Percentiles rank a stretch among this genome's conserved stretches.
phyloP scores from a whole-genome alignment of 2,329 filamentous ascomycete genomes.

The Aureobasidium uvarum region DNA sequence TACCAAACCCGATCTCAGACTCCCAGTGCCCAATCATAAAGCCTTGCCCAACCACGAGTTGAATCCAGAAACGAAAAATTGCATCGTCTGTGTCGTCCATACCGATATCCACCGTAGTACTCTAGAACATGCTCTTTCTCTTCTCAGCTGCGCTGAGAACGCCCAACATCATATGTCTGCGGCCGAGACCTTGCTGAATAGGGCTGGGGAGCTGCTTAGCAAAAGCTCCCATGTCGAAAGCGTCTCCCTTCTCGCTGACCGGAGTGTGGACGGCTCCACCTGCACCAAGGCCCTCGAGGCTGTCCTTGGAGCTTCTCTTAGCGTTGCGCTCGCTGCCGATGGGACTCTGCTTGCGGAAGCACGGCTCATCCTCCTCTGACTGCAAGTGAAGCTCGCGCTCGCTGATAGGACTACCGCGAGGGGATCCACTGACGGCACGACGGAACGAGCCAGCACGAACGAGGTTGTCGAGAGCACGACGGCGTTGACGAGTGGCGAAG shows the following conservation, averaged over 20 bases:
- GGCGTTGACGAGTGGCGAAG: slow-evolving; percentile 88
- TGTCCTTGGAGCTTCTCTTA: slow-evolving; percentile 40
- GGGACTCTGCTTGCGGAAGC: slow-evolving; percentile 51
- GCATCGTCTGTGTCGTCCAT: slow-evolving; percentile 10
- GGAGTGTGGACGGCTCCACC: slow-evolving; percentile 61
- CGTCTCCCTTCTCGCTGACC: slow-evolving; percentile 38
- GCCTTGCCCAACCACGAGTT: slow-evolving; percentile 8
- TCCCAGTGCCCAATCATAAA: slow-evolving; percentile 21
- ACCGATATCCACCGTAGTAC: neutral
- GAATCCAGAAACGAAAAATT: slow-evolving; percentile 13
- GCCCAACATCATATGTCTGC: slow-evolving; percentile 81
- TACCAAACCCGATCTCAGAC: slow-evolving; percentile 1
- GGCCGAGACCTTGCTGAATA: slow-evolving; percentile 28
- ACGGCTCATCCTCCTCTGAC: slow-evolving; percentile 71
- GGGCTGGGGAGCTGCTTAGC: slow-evolving; percentile 40
- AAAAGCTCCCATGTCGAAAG: slow-evolving; percentile 32
- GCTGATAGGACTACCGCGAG: slow-evolving; percentile 70
- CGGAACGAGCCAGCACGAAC: slow-evolving; percentile 86
- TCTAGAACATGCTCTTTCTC: slow-evolving; percentile 69
- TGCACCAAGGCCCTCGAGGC: slow-evolving; percentile 35
- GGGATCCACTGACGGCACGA: slow-evolving; percentile 66
- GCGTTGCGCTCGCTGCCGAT: slow-evolving; percentile 42
- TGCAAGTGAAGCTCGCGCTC: slow-evolving; percentile 71
- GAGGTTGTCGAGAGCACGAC: slow-evolving; percentile 86
- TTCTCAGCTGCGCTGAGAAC: slow-evolving; percentile 86